Evolutionary conservation across 2,329 filamentous ascomycete species (phyloP), one percentile per base, ranked within the genome.

Genomic region (Paecilomyces dactylethromorphus): DNA sequence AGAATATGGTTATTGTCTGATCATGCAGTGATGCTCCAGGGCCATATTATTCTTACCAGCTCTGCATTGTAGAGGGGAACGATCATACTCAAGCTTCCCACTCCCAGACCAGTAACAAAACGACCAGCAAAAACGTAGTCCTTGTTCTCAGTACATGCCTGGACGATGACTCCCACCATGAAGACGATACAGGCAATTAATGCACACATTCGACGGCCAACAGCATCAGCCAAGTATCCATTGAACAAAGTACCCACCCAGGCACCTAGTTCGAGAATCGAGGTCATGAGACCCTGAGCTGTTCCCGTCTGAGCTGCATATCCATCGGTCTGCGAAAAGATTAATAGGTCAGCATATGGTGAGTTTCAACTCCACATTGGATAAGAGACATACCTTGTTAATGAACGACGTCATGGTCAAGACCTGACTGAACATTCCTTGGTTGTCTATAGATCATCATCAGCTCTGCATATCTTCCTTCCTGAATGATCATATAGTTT

Each of bases 371-470:
- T 18, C 32, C 5, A 53, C 2, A 58, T 60, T 18, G 69, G 71
- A 64, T 73, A 74, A 35, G 12, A 67, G 61, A 56, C 76, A 74
- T 72, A 81, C 81, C 49, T 80, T 72, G 52, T 69, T 60, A 49
- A 74, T 73, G 61, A 81, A 82, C 1, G 76, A 74, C 3, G 69
- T 66, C 79, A 82, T 82, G 22, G 76, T 78, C 57, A 84, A 65
- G 22, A 92, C 84, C 24, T 88, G 88, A n/a, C 84, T 84, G 74
- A 90, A 90, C 74, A 90, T 87, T 64, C 88, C 89, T 70, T 90
- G 87, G 68, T 91, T 90, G 74, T 90, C 69, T 71, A 29, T 2
- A 8, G 11, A 59, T 50, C 8, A 45, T 24, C 7, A 24, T 61
- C 26, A 59, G 39, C 18, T 1, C 52, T 13, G 31, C 3, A 50